Conservation (phyloP, 1,284 basidiomycete genomes). For the Chalciporus sp. region DNA sequence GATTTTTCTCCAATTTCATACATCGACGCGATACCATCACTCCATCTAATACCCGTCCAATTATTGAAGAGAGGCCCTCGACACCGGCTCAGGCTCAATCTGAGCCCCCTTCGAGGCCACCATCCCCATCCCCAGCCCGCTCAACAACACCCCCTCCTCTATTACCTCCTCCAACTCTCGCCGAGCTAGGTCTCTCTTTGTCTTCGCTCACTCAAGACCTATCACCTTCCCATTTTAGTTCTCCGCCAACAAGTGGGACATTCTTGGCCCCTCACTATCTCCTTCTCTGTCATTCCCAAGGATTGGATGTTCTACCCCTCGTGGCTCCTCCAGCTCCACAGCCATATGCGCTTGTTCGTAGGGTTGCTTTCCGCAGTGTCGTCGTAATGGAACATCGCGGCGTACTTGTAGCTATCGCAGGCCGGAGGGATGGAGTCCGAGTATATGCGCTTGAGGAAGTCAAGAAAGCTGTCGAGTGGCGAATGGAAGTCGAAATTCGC, state of each 20-base stretch:
- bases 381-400: constrained; percentile 87
- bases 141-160: constrained; percentile 68
- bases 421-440: constrained; percentile 77
- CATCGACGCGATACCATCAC: constrained; percentile 61
- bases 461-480: constrained; percentile 81
- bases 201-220: constrained; percentile 66
- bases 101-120: constrained; percentile 43
- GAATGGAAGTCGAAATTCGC: constrained; percentile 76
- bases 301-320: constrained; percentile 77
- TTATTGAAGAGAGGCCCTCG: constrained; percentile 32
- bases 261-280: constrained; percentile 79
- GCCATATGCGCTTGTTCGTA: constrained; percentile 76
- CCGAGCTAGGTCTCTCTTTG: constrained; percentile 74
- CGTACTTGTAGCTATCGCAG: constrained; percentile 81
- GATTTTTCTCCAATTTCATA: constrained; percentile 78
- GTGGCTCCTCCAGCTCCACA: constrained; percentile 69
- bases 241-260: constrained; percentile 73
- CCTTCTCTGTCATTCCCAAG: constrained; percentile 80
- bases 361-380: constrained; percentile 80
- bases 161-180: constrained; percentile 66
- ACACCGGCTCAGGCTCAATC: constrained; percentile 24
- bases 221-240: constrained; percentile 73
- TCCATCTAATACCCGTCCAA: constrained; percentile 27
- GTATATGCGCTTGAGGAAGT: constrained; percentile 85
- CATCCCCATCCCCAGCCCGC: constrained; percentile 53